Evolutionary conservation across 2,329 filamentous ascomycete genomes (phyloP).

Genomic region (Microdochium trichocladiopsis): DNA sequence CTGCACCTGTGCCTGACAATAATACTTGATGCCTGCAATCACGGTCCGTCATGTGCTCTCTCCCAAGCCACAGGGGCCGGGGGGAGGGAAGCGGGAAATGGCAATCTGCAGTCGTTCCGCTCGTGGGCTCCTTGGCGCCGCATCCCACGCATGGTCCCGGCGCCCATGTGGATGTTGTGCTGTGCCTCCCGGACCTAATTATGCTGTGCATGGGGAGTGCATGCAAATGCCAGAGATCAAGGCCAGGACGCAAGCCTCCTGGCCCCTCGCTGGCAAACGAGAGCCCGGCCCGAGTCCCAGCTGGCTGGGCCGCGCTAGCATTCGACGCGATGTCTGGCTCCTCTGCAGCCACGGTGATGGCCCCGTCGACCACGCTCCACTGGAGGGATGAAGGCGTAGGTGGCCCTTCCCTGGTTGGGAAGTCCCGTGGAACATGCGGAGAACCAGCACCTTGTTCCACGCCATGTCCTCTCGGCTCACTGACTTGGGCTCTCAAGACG

Average conservation of each 20-base stretch:
- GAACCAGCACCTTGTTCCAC: background rate
- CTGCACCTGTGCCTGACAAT: too few relatives aligned
- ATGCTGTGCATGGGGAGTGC: background rate
- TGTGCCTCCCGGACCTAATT: background rate
- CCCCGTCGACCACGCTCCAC: too few relatives aligned
- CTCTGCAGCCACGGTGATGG: too few relatives aligned
- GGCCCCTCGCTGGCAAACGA: background rate
- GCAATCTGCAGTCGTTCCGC: background rate
- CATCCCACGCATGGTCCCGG: too few relatives aligned
- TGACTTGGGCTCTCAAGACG: too few relatives aligned
- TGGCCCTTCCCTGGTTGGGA: background rate
- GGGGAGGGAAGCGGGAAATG: background rate
- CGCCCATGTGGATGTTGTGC: background rate
- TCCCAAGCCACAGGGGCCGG: background rate
- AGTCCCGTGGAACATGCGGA: background rate
- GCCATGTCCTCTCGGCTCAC: too few relatives aligned
- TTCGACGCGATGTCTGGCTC: too few relatives aligned
- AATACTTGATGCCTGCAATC: too few relatives aligned
- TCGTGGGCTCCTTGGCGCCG: too few relatives aligned
- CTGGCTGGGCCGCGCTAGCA: background rate
- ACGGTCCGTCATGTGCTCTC: too few relatives aligned
- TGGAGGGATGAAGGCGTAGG: too few relatives aligned
- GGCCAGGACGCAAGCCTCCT: background rate
- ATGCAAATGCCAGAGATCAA: background rate
- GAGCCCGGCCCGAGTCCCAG: background rate